A percentile compares a stretch with the other conserved stretches of the same genome.
Conservation (phyloP, 2,329 filamentous ascomycete species). For the Fusarium oligoseptatum region DNA sequence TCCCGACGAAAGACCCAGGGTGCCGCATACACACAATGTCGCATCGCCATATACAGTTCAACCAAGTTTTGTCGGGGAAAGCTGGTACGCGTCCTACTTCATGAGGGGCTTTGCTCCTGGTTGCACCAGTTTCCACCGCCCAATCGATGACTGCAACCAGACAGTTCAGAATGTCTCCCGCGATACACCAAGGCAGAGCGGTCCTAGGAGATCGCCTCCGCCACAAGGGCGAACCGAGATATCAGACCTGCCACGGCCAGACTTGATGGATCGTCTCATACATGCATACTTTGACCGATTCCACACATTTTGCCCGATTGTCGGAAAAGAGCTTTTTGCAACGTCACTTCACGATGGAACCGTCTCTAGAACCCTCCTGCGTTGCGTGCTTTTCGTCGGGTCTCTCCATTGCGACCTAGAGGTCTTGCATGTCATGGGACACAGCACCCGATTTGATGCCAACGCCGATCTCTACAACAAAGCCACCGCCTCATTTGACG, state of each 20-base stretch:
- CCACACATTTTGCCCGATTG: not conserved
- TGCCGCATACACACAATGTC: not conserved
- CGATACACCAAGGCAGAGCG: not conserved
- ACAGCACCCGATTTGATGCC: constrained; percentile 6
- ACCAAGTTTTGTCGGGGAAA: not conserved
- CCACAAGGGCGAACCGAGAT: not conserved
- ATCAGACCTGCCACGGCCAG: not conserved
- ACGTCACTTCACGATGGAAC: not conserved
- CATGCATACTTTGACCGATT: constrained; percentile 20
- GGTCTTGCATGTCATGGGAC: constrained; percentile 7
- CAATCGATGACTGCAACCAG: not conserved
- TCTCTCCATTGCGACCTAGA: constrained; percentile 12
- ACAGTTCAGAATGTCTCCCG: not conserved
- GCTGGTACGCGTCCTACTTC: not conserved
- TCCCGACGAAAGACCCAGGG: not conserved
- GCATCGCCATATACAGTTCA: not conserved
- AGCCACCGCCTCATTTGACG: not conserved
- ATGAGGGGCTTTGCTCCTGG: not conserved
- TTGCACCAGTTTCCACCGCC: not conserved
- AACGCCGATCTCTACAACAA: constrained; percentile 1
- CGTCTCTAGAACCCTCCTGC: not conserved
- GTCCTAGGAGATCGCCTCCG: not conserved
- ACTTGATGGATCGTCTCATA: not conserved
- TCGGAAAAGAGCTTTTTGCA: not conserved
- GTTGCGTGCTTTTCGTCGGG: constrained; percentile 8